Conservation (phyloP, 768 basidiomycete genomes). For the Epithele typhae region DNA sequence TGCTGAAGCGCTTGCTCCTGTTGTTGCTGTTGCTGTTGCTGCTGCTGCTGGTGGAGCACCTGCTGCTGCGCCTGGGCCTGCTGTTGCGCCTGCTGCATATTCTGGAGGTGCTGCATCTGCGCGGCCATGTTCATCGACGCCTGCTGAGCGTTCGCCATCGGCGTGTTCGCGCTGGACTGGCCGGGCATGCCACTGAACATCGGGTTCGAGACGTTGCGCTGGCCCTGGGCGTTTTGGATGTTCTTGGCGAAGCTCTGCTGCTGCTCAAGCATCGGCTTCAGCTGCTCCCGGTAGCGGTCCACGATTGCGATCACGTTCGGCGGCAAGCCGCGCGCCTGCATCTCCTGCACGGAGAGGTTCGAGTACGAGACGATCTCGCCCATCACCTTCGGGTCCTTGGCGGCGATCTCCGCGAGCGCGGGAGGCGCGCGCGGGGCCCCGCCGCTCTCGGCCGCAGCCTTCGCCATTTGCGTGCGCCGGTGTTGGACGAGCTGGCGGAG, state of each 20-base stretch:
- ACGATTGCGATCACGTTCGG: conserved; percentile 52
- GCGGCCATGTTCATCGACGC: neutral
- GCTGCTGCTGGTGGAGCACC: neutral
- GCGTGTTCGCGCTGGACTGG: neutral
- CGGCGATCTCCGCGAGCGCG: conserved; percentile 2
- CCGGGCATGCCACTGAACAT: neutral
- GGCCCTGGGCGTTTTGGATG: neutral
- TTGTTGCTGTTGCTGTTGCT: no score
- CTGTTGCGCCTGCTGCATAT: neutral
- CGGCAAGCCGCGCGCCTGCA: conserved; percentile 46
- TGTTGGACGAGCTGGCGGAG: conserved; percentile 4
- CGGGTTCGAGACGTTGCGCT: conserved; percentile 5
- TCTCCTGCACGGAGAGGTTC: conserved; percentile 40
- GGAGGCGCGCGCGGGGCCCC: neutral
- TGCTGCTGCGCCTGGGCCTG: neutral
- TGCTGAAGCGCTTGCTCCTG: no score
- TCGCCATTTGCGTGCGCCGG: neutral
- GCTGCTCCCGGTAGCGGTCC: conserved; percentile 44
- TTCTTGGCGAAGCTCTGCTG: conserved; percentile 13
- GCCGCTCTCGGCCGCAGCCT: conserved; percentile 1
- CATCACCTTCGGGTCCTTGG: conserved; percentile 34
- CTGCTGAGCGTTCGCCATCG: neutral
- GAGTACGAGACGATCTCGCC: conserved; percentile 46
- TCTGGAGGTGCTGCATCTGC: neutral
- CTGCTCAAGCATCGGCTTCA: conserved; percentile 16